These are phyloP conservation scores for Candolleomyces eurysporus DNA, from an alignment of 768 basidiomycete genomes.

Conservation along the genomic window DNA sequence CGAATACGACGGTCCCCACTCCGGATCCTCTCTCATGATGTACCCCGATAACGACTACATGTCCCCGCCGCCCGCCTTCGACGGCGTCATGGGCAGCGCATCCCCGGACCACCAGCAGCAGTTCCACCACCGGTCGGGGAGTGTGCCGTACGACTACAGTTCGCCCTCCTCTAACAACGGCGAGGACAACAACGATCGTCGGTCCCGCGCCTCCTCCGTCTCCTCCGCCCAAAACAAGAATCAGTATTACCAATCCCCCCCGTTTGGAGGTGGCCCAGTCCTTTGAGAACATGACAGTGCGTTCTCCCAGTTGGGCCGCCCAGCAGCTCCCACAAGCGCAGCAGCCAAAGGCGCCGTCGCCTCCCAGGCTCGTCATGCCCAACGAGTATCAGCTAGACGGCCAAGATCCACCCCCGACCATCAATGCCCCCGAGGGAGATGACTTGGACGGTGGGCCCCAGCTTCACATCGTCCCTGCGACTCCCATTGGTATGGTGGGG, in stretches of 20 bases:
- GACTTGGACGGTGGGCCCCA: constrained; percentile 51
- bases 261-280: constrained; percentile 55
- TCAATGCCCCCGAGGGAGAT: constrained; percentile 40
- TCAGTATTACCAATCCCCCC: constrained; percentile 48
- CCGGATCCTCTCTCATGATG: constrained; percentile 49
- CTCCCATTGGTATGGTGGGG: constrained; percentile 68
- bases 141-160: constrained; percentile 53
- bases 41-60: constrained; percentile 54
- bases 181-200: constrained; percentile 42
- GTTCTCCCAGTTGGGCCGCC: constrained; percentile 58
- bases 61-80: constrained; percentile 21
- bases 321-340: constrained; percentile 41
- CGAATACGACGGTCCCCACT: constrained; percentile 64
- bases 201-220: constrained; percentile 65
- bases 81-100: constrained; percentile 4
- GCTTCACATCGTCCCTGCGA: constrained; percentile 80
- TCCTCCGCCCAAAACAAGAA: constrained; percentile 51
- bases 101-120: constrained; percentile 12
- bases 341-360: constrained; percentile 60
- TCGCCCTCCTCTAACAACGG: constrained; percentile 59
- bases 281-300: constrained; percentile 63
- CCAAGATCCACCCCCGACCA: constrained; percentile 28
- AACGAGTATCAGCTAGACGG: constrained; percentile 28
- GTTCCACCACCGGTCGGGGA: constrained; percentile 23
- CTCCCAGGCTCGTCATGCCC: constrained; percentile 56